These are phyloP conservation scores for Cucurbita argyrosperma DNA, from an alignment of 306 rosid species.

Conservation along the genomic window DNA sequence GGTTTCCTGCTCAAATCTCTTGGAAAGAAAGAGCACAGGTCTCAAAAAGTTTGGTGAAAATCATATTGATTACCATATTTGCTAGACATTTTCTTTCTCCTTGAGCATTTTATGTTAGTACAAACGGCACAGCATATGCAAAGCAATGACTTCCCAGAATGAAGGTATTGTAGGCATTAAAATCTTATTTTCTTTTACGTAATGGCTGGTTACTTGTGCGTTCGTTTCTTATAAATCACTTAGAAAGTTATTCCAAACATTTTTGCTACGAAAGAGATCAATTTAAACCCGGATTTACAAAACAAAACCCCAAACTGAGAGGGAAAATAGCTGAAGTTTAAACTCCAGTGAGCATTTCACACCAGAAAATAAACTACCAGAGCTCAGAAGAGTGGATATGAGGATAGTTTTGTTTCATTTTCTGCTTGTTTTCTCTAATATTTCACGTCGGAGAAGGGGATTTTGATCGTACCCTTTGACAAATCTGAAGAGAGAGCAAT, in stretches of 20 bases:
- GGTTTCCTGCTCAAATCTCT: neutral
- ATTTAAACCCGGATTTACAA: neutral
- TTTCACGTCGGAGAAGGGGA: conserved; percentile 36
- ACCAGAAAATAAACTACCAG: neutral
- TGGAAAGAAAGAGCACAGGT: neutral
- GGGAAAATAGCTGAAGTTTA: neutral
- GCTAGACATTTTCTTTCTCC: too few relatives aligned
- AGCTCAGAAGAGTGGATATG: neutral
- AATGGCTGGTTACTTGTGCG: too few relatives aligned
- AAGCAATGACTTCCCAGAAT: neutral
- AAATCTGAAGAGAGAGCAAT: conserved; percentile 33
- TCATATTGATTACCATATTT: neutral
- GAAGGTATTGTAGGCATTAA: neutral
- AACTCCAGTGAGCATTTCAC: neutral
- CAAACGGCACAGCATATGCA: neutral
- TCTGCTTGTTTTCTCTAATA: neutral
- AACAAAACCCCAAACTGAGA: neutral
- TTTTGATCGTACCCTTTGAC: conserved; percentile 45
- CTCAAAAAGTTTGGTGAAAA: neutral
- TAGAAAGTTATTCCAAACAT: too few relatives aligned
- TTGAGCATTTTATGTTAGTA: neutral
- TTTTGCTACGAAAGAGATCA: neutral
- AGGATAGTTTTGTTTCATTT: neutral
- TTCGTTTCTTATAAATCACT: too few relatives aligned
- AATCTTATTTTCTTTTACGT: neutral